Base-by-base conservation (phyloP, 2,329 filamentous ascomycete genomes). In the Colletotrichum caudatum region DNA sequence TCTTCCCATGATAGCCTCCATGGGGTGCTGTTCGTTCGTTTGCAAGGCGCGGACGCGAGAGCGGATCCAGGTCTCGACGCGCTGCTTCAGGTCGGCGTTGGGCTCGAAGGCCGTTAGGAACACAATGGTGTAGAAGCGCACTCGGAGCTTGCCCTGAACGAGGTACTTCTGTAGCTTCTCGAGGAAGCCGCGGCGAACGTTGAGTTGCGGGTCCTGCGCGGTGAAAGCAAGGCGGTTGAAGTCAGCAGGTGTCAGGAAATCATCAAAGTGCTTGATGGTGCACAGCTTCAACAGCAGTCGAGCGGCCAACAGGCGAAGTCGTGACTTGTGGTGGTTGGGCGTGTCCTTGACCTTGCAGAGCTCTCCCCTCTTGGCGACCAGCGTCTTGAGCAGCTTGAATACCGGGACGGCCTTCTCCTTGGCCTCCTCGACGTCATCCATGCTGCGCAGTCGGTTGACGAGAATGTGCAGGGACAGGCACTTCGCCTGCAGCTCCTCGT, bases 81-180 rank as follows among this genome's bases (percentile, higher is more conserved):
- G 90, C 61, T 89, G 90, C 79, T 91, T 93, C 78, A 97, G 88
- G 20, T 89, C 88, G n/a, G 83, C 79, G 48, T 90, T 88, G 0
- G 95, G 96, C 82, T 99, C 96, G 79, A 96, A 98, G 1, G 96
- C 95, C 41, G 94, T 92, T 54, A 98, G 84, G 83, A 98, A 98
- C 7, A 97, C 87, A 51, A 97, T 91, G 0, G 94, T 93, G 80
- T 97, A 96, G 86, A 97, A 99, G 12, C 95, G 91, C 16, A 87
- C 84, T 1, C 90, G 87, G 2, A 97, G 86, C 75, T 87, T 90
- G 66, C 88, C 88, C 64, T 92, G 89, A 12, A 93, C 92, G 5
- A 98, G 88, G 77, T 97, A 95, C 82, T 97, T 98, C 82, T 97
- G 96, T 51, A 99, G 84, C 76, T 95, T 94, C 77, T 91, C 90